Percentiles rank a stretch among this genome's conserved stretches.
phyloP scores from a whole-genome alignment of 2,329 filamentous ascomycete species.

The Stemphylium vesicarium region DNA sequence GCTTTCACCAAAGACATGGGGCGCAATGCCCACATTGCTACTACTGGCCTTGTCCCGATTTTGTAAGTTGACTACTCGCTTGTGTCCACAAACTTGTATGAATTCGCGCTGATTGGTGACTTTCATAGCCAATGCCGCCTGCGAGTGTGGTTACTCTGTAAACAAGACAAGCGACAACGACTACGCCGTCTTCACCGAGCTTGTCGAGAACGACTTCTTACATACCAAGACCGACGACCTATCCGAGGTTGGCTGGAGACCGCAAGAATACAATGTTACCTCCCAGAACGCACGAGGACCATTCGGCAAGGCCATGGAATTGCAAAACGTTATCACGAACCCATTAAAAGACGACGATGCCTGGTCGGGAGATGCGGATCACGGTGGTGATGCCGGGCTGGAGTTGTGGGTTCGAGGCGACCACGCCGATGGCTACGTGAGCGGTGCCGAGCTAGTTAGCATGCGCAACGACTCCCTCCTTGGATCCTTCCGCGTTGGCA shows the following conservation, averaged over 20 bases:
- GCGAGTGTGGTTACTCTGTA: slow-evolving; percentile 75
- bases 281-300: slow-evolving; percentile 64
- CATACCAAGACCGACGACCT: slow-evolving; percentile 60
- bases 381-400: slow-evolving; percentile 51
- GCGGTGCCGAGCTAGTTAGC: slow-evolving; percentile 69
- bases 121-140: slow-evolving; percentile 55
- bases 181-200: slow-evolving; percentile 67
- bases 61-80: slow-evolving; percentile 28
- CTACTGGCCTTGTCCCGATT: slow-evolving; percentile 39
- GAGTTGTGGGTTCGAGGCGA: slow-evolving; percentile 49
- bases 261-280: slow-evolving; percentile 71
- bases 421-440: slow-evolving; percentile 58
- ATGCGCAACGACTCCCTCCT: slow-evolving; percentile 68
- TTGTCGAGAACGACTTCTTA: slow-evolving; percentile 75
- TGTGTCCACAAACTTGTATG: not conserved
- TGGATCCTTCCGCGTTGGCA: slow-evolving; percentile 71
- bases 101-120: not conserved
- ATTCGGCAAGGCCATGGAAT: slow-evolving; percentile 68
- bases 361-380: slow-evolving; percentile 54
- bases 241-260: slow-evolving; percentile 62
- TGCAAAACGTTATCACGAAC: slow-evolving; percentile 64
- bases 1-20: slow-evolving; percentile 27
- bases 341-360: slow-evolving; percentile 52
- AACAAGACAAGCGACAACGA: slow-evolving; percentile 51
- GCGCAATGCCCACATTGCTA: slow-evolving; percentile 38